These are phyloP conservation scores for Plasmodium berghei DNA, from an alignment of 169 alveolate species.

Conservation along the genomic window DNA sequence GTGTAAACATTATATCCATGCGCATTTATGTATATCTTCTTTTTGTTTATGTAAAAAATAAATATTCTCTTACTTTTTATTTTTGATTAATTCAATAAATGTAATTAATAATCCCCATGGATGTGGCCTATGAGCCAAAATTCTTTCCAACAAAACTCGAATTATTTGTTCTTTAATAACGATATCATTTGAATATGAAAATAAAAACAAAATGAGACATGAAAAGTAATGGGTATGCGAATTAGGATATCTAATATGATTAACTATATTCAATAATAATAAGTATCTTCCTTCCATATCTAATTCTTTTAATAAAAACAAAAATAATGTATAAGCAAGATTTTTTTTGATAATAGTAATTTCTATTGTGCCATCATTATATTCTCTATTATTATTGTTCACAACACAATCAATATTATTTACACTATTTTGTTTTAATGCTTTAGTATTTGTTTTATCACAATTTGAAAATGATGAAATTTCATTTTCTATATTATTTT, in stretches of 20 bases:
- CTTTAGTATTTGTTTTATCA: background rate
- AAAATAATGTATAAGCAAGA: slow-evolving; percentile 78
- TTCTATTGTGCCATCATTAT: slow-evolving; percentile 2
- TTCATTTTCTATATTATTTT: slow-evolving; percentile 16
- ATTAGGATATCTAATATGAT: slow-evolving; percentile 97
- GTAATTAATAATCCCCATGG: slow-evolving; percentile 97
- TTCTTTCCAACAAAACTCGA: slow-evolving; percentile 91
- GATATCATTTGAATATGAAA: slow-evolving; percentile 87
- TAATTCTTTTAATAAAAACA: slow-evolving; percentile 87
- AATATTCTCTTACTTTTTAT: slow-evolving; percentile 82
- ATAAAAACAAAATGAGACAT: slow-evolving; percentile 82
- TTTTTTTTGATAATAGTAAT: slow-evolving; percentile 62
- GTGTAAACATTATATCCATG: background rate
- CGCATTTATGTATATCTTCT: background rate
- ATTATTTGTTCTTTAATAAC: slow-evolving; percentile 94
- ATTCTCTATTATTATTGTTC: background rate
- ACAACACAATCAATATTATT: background rate
- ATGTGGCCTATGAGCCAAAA: slow-evolving; percentile 93
- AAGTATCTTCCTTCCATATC: slow-evolving; percentile 89
- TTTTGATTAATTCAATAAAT: slow-evolving; percentile 89
- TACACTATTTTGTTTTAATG: background rate
- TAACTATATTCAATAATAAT: slow-evolving; percentile 94
- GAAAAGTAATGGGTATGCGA: slow-evolving; percentile 95
- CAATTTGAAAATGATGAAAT: background rate
- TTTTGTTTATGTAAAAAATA: background rate